Percentiles rank a stretch among this genome's conserved stretches.
Conservation (phyloP, 345 rosid species). For the Corchorus capsularis region DNA sequence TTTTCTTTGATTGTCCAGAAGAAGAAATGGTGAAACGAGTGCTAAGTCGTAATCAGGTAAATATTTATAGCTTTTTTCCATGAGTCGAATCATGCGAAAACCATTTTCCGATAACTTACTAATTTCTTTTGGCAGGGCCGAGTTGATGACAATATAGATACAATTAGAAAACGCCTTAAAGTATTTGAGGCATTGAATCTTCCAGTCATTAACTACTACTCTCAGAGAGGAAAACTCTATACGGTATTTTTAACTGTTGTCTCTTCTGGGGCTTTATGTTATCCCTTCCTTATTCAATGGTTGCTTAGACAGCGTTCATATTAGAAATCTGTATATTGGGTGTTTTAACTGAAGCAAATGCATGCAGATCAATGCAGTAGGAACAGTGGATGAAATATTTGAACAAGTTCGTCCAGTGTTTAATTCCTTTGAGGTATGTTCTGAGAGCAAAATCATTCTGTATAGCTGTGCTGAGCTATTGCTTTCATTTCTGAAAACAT, state of each 20-base stretch:
- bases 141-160: constrained; percentile 74
- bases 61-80: constrained; percentile 11
- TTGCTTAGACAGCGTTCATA: not conserved
- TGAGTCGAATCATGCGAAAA: not conserved
- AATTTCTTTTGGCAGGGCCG: constrained; percentile 57
- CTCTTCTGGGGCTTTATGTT: not conserved
- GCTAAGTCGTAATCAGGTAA: constrained; percentile 74
- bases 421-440: constrained; percentile 52
- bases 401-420: constrained; percentile 68
- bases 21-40: constrained; percentile 79
- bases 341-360: constrained; percentile 13
- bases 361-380: constrained; percentile 81
- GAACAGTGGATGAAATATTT: constrained; percentile 84
- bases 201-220: constrained; percentile 76
- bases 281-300: not conserved
- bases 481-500: not conserved
- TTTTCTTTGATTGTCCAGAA: constrained; percentile 76
- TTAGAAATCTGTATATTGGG: constrained; percentile 4
- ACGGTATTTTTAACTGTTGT: constrained; percentile 34
- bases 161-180: constrained; percentile 62
- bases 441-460: not conserved
- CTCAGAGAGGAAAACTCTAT: constrained; percentile 74
- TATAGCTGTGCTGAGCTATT: not conserved
- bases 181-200: constrained; percentile 59
- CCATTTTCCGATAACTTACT: constrained; percentile 15